Evolutionary conservation across 345 rosid genomes (phyloP), one percentile per base, ranked within the genome.

Genomic region (Cardamine chenopodiifolia): DNA sequence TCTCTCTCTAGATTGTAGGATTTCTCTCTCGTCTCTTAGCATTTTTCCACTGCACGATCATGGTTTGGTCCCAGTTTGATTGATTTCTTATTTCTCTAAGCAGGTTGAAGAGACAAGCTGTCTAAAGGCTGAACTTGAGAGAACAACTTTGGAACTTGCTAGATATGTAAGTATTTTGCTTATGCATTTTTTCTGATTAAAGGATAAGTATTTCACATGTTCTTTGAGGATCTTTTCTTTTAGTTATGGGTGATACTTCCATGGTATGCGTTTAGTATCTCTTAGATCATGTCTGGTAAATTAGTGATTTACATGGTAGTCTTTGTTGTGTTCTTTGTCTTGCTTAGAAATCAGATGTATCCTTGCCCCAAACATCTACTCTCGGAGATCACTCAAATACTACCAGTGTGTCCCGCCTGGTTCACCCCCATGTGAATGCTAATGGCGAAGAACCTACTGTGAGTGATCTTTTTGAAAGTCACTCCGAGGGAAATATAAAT

Each of bases 51-150:
- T 57, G 5, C 42, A 57, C 11, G 23, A 25, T 58, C 26, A 34
- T 72, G 53, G 25, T 72, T 60, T 4, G 13, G 18, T 71, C 10
- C 11, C n/a, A 62, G 19, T 52, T 39, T 72, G 63, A 57, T 70
- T 70, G 31, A 42, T 29, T 44, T 4, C 13, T 35, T n/a, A 50
- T 54, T n/a, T 9, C 48, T 56, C 47, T 77, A 72, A 32, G 13
- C 82, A 91, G 97, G 88, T 78, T n/a, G 97, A 91, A 62, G 99
- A 95, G 85, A 91, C 90, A 64, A 84, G 71, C 61, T 85, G 83
- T 60, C 81, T 91, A 73, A 86, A 87, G 83, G 79, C 74, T 54
- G 92, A 91, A 68, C 97, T 95, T 39, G 79, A 87, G 76, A 83
- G 68, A 62, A 88, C 73, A 74, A 75, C 59, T 70, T 75, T 82